Evolutionary conservation across 169 alveolate species (phyloP).

Genomic region (Theileria annulata): DNA sequence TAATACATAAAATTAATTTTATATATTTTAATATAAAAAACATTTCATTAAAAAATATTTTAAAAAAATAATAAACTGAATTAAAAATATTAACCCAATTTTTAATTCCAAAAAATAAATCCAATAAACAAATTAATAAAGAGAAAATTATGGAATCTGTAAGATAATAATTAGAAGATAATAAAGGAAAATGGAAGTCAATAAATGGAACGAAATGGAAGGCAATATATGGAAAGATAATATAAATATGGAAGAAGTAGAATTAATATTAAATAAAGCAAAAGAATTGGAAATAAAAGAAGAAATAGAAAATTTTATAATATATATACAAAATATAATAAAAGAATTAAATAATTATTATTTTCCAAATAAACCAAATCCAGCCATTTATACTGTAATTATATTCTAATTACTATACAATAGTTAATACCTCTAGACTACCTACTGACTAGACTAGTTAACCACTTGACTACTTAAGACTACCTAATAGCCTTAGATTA

Average conservation of each 20-base stretch:
- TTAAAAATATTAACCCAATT: not conserved
- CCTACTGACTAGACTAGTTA: too few relatives aligned
- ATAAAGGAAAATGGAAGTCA: too few relatives aligned
- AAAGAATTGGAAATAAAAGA: not conserved
- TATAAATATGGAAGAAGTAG: too few relatives aligned
- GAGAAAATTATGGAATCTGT: too few relatives aligned
- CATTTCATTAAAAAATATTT: not conserved
- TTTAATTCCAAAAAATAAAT: slow-evolving; percentile 8
- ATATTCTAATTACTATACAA: not conserved
- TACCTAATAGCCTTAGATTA: too few relatives aligned
- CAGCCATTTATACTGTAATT: slow-evolving; percentile 53
- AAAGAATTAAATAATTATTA: slow-evolving; percentile 21
- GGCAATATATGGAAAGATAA: too few relatives aligned
- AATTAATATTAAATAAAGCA: slow-evolving; percentile 20
- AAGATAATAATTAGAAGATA: too few relatives aligned
- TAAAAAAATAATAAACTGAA: not conserved
- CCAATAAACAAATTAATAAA: slow-evolving; percentile 8
- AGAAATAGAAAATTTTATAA: slow-evolving; percentile 16
- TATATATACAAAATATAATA: not conserved
- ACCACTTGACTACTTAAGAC: too few relatives aligned
- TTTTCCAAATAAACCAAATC: slow-evolving; percentile 8
- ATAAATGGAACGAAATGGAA: too few relatives aligned
- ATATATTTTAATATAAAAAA: slow-evolving; percentile 1
- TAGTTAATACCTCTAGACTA: too few relatives aligned
- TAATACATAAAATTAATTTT: slow-evolving; percentile 48